phyloP scores from a whole-genome alignment of 169 alveolate genomes.

The Plasmodium cynomolgi region DNA sequence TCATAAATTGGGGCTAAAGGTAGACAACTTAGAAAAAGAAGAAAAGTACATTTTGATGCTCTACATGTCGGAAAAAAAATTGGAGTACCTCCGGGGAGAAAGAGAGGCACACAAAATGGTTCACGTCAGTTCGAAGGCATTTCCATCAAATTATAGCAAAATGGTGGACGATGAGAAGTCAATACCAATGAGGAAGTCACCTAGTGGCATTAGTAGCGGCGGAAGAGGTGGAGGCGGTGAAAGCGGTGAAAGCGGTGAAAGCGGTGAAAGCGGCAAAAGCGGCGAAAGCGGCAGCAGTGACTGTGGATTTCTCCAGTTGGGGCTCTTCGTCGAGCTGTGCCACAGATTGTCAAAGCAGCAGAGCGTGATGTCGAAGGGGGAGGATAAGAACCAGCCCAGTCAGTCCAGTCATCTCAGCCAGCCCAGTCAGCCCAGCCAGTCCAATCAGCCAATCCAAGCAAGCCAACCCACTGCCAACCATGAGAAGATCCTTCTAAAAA shows the following conservation, averaged over 20 bases:
- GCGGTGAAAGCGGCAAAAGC: neutral
- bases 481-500: constrained; percentile 16
- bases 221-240: neutral
- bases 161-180: neutral
- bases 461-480: neutral
- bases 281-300: neutral
- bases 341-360: neutral
- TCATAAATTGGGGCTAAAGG: constrained; percentile 57
- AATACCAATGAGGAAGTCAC: neutral
- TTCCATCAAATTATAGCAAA: neutral
- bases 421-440: neutral
- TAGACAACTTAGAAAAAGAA: constrained; percentile 33
- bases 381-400: neutral
- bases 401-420: no score
- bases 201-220: neutral
- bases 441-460: no score
- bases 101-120: constrained; percentile 2
- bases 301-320: neutral
- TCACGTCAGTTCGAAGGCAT: neutral
- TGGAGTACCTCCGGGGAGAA: constrained; percentile 1
- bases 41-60: constrained; percentile 68
- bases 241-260: neutral
- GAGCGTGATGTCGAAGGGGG: neutral
- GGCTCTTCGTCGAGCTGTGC: neutral
- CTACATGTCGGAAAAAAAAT: constrained; percentile 50